Conservation (phyloP, 352 stramenopile genomes). For the Phytophthora hibernalis region DNA sequence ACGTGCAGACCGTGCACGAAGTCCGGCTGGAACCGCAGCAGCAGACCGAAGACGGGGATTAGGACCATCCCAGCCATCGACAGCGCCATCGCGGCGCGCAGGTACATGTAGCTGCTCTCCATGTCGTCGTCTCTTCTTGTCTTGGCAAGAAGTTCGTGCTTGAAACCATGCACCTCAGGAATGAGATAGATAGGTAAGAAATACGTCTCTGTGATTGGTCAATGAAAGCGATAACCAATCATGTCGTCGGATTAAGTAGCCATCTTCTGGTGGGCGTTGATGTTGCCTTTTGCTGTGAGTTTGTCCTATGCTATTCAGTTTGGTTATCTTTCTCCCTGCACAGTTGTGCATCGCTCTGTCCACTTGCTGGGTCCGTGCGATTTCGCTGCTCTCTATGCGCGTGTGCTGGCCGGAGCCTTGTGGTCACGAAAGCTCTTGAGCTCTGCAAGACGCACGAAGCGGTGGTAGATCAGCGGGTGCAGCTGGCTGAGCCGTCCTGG, state of each 20-base stretch:
- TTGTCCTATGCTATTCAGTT: slow-evolving; percentile 31
- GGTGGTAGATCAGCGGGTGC: slow-evolving; percentile 89
- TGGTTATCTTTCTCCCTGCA: background rate
- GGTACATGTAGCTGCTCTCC: slow-evolving; percentile 44
- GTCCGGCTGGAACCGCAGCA: slow-evolving; percentile 63
- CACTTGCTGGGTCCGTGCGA: background rate
- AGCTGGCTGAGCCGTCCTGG: slow-evolving; percentile 79
- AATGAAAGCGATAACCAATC: slow-evolving; percentile 17
- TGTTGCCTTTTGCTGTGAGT: background rate
- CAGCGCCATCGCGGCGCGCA: slow-evolving; percentile 52
- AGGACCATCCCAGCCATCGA: slow-evolving; percentile 57
- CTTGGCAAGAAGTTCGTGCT: background rate
- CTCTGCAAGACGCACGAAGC: slow-evolving; percentile 82
- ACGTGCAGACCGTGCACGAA: slow-evolving; percentile 65
- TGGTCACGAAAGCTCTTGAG: slow-evolving; percentile 88
- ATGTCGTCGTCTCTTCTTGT: slow-evolving; percentile 36
- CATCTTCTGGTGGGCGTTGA: slow-evolving; percentile 5
- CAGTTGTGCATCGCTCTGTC: background rate
- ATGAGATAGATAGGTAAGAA: background rate
- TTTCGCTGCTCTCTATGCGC: slow-evolving; percentile 11
- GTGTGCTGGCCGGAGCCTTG: slow-evolving; percentile 45
- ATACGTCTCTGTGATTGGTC: background rate
- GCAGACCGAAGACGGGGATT: slow-evolving; percentile 62
- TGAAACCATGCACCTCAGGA: background rate
- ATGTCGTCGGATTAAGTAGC: slow-evolving; percentile 13